Conservation (phyloP, 2,329 filamentous ascomycete species). For the Chaetothyriales sp. region DNA sequence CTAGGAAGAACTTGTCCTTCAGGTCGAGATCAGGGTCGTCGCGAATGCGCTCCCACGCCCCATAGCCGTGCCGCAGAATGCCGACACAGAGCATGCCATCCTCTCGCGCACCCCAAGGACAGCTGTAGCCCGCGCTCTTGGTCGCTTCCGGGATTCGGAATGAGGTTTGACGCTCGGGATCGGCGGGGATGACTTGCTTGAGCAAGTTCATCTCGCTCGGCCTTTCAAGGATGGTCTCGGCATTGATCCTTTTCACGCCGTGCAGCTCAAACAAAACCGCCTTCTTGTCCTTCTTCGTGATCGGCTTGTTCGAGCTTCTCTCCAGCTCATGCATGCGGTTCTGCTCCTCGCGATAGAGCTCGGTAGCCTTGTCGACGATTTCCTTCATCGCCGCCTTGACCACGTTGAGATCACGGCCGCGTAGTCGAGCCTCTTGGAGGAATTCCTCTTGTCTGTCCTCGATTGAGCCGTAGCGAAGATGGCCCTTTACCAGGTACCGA, state of each 20-base stretch:
- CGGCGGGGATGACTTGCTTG: conserved; percentile 52
- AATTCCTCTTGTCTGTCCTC: conserved; percentile 80
- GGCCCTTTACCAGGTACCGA: conserved; percentile 76
- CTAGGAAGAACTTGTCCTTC: conserved; percentile 81
- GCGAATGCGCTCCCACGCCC: conserved; percentile 85
- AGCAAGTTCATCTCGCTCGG: conserved; percentile 78
- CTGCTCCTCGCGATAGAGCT: conserved; percentile 59
- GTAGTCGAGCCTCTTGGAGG: conserved; percentile 68
- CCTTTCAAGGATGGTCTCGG: conserved; percentile 83
- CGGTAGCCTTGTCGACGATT: conserved; percentile 56
- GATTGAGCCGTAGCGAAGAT: conserved; percentile 79
- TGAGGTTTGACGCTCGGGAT: conserved; percentile 50
- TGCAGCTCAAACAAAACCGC: conserved; percentile 90
- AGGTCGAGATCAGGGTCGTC: conserved; percentile 80
- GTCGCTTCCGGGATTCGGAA: conserved; percentile 85
- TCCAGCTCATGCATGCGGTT: conserved; percentile 49
- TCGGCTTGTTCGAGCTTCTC: conserved; percentile 55
- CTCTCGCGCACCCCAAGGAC: conserved; percentile 80
- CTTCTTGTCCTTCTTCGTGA: conserved; percentile 96
- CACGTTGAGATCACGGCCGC: conserved; percentile 66
- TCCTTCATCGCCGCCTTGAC: conserved; percentile 62
- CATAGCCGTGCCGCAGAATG: conserved; percentile 85
- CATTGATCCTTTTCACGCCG: conserved; percentile 87
- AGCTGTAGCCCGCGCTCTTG: conserved; percentile 82
- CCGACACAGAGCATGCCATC: conserved; percentile 95